phyloP scores from a whole-genome alignment of 1,139 yeast genomes.

The Candida neerlandica region DNA sequence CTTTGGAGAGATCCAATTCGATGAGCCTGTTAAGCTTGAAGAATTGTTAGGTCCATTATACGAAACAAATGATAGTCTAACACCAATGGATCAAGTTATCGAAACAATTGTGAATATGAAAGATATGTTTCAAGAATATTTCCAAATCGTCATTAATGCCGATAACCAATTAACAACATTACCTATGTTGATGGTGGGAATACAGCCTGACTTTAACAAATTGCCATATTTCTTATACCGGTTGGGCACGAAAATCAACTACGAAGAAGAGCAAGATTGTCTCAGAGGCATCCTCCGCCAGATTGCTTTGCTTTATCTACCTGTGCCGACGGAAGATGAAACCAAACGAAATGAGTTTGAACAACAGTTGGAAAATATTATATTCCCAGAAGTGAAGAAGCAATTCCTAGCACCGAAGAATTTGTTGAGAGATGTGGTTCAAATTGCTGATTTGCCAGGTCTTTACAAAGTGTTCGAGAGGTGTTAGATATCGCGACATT shows the following conservation, averaged over 20 bases:
- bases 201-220: conserved; percentile 64
- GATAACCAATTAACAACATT: conserved; percentile 44
- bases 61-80: conserved; percentile 16
- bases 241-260: conserved; percentile 60
- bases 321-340: conserved; percentile 49
- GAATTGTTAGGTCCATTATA: conserved; percentile 33
- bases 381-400: conserved; percentile 69
- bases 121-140: conserved; percentile 84
- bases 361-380: conserved; percentile 49
- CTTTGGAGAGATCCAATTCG: conserved; percentile 64
- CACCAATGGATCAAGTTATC: conserved; percentile 23
- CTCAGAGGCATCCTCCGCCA: conserved; percentile 65
- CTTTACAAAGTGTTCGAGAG: conserved; percentile 90
- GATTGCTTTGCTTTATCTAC: conserved; percentile 73
- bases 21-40: conserved; percentile 35
- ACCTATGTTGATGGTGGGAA: conserved; percentile 69
- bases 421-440: conserved; percentile 61
- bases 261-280: conserved; percentile 69
- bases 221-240: conserved; percentile 68
- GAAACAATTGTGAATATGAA: conserved; percentile 47
- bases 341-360: conserved; percentile 26
- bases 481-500: conserved; percentile 46
- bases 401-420: conserved; percentile 65
- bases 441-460: conserved; percentile 91
- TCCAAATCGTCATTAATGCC: conserved; percentile 49